A percentile compares a stretch with the other conserved stretches of the same genome.
Conservation (phyloP, 148 eudicot species). For the Dianthus caryophyllus region DNA sequence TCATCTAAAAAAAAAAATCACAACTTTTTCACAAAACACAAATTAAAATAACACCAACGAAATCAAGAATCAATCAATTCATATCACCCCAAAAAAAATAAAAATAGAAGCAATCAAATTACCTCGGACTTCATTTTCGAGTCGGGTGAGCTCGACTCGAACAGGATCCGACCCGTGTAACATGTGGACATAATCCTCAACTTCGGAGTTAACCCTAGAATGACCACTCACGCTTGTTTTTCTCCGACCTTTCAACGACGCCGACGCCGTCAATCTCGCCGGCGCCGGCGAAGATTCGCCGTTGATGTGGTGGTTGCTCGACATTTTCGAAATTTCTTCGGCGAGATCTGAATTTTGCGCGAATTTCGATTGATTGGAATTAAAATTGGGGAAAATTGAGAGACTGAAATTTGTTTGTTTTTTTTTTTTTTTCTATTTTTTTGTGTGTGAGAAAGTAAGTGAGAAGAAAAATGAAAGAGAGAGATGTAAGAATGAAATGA, state of each 20-base stretch:
- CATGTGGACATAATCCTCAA: conserved; percentile 49
- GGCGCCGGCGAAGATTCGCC: conserved; percentile 35
- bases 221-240: conserved; percentile 29
- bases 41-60: not conserved
- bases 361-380: too few relatives aligned
- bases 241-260: conserved; percentile 42
- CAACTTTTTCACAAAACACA: too few relatives aligned
- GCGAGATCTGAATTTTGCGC: not conserved
- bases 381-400: too few relatives aligned
- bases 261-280: conserved; percentile 36
- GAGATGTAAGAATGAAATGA: too few relatives aligned
- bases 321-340: conserved; percentile 1
- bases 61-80: not conserved
- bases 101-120: not conserved
- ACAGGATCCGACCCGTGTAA: conserved; percentile 95
- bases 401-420: too few relatives aligned
- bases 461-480: too few relatives aligned
- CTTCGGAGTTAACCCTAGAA: conserved; percentile 47
- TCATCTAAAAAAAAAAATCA: not conserved
- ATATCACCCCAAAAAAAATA: not conserved
- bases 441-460: too few relatives aligned
- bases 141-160: conserved; percentile 80
- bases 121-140: conserved; percentile 92
- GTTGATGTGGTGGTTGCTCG: conserved; percentile 10
- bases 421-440: too few relatives aligned